These are phyloP conservation scores for Saturnispora serradocipensis DNA, from an alignment of 805 yeast species.

Conservation along the genomic window DNA sequence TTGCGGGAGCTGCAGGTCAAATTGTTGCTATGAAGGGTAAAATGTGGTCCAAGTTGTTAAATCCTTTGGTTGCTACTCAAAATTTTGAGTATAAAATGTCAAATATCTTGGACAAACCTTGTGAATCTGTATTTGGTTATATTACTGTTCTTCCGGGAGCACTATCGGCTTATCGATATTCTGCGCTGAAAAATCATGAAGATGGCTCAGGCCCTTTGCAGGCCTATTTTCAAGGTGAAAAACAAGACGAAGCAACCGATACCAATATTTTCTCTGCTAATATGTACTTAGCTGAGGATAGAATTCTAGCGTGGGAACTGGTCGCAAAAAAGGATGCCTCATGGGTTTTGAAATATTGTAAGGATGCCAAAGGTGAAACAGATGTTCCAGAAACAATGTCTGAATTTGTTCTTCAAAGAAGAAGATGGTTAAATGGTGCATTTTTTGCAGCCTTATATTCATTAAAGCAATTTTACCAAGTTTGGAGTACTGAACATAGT, in stretches of 20 bases:
- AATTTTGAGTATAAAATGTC: conserved; percentile 96
- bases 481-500: conserved; percentile 87
- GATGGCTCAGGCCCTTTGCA: conserved; percentile 90
- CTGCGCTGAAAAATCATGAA: conserved; percentile 74
- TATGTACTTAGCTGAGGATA: conserved; percentile 95
- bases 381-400: conserved; percentile 93
- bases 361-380: conserved; percentile 90
- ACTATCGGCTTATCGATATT: conserved; percentile 83
- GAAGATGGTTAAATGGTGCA: conserved; percentile 98
- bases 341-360: conserved; percentile 88
- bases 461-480: conserved; percentile 72
- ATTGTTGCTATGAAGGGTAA: conserved; percentile 92
- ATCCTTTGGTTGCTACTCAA: conserved; percentile 93
- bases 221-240: conserved; percentile 86
- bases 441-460: conserved; percentile 93
- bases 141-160: conserved; percentile 95
- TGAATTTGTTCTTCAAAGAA: conserved; percentile 92
- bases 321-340: conserved; percentile 76
- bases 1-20: conserved; percentile 99
- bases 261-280: conserved; percentile 86
- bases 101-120: conserved; percentile 89
- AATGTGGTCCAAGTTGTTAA: conserved; percentile 68
- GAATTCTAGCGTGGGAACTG: conserved; percentile 93
- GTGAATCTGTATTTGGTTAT: conserved; percentile 88
- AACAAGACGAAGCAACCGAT: conserved; percentile 24